Evolutionary conservation across 257 asterid genomes (phyloP).

Genomic region (Ballota nigra): DNA sequence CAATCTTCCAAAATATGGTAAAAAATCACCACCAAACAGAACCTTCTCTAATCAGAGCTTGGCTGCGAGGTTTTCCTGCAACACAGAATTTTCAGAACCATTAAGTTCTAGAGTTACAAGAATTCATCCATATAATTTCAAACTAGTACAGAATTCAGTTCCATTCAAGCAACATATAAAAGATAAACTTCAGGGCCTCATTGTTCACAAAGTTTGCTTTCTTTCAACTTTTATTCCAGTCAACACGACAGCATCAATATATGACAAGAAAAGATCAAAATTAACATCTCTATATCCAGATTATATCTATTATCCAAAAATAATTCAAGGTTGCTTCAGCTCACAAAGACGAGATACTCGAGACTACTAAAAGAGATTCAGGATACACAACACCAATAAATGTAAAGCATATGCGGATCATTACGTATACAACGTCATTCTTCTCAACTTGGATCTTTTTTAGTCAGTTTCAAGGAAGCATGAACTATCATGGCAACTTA

Average conservation of each 20-base stretch:
- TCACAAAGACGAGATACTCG: background rate
- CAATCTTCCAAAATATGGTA: background rate
- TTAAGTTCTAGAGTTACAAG: background rate
- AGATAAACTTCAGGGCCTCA: background rate
- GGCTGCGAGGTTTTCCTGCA: conserved; percentile 36
- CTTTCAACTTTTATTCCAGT: background rate
- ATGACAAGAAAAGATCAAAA: background rate
- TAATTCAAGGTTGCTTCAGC: background rate
- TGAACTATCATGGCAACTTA: background rate
- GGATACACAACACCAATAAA: background rate
- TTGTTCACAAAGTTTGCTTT: background rate
- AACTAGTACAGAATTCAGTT: too few species aligned
- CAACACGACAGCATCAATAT: background rate
- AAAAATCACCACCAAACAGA: background rate
- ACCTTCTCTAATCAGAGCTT: conserved; percentile 28
- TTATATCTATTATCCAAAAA: background rate
- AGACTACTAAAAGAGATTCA: background rate
- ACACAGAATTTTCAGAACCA: background rate
- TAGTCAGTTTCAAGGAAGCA: background rate
- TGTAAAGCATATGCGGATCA: background rate
- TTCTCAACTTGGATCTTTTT: background rate
- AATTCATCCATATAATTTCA: conserved; percentile 1
- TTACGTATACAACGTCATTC: background rate
- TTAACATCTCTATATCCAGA: background rate
- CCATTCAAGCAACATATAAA: background rate